Evolutionary conservation across 805 yeast species (phyloP).

Genomic region (Saturnispora saitoi): DNA sequence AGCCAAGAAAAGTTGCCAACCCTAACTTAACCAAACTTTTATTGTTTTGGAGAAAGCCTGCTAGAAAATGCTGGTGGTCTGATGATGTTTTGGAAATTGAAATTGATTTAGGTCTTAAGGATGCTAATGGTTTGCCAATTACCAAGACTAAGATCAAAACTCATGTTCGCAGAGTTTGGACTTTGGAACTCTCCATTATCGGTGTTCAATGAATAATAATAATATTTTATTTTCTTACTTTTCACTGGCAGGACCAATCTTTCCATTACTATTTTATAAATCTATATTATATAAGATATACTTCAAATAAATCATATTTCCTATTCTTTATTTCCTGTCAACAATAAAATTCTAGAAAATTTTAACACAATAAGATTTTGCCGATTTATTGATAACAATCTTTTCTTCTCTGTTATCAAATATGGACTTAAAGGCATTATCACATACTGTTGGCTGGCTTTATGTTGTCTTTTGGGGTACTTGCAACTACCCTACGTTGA

Average conservation of each 20-base stretch:
- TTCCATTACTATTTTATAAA: neutral
- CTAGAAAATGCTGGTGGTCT: conserved; percentile 98
- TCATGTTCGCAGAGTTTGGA: conserved; percentile 94
- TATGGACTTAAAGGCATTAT: conserved; percentile 4
- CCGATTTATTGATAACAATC: neutral
- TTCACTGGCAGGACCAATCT: conserved; percentile 1
- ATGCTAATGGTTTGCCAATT: conserved; percentile 22
- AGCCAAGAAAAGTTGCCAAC: conserved; percentile 24
- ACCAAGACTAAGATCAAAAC: conserved; percentile 46
- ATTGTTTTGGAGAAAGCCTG: conserved; percentile 95
- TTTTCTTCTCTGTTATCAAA: neutral
- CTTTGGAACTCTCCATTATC: conserved; percentile 81
- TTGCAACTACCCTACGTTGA: conserved; percentile 27
- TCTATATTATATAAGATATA: neutral
- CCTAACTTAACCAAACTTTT: conserved; percentile 52
- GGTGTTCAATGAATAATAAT: conserved; percentile 52
- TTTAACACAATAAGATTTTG: neutral
- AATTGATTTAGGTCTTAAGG: conserved; percentile 22
- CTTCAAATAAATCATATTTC: neutral
- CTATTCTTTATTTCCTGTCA: neutral
- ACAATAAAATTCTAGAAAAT: neutral
- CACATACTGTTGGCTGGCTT: conserved; percentile 22
- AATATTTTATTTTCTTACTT: neutral
- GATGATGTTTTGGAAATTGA: conserved; percentile 45
- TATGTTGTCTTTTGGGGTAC: conserved; percentile 27